Conservation (phyloP, 2,329 filamentous ascomycete genomes). For the Ceratocystis destructans region DNA sequence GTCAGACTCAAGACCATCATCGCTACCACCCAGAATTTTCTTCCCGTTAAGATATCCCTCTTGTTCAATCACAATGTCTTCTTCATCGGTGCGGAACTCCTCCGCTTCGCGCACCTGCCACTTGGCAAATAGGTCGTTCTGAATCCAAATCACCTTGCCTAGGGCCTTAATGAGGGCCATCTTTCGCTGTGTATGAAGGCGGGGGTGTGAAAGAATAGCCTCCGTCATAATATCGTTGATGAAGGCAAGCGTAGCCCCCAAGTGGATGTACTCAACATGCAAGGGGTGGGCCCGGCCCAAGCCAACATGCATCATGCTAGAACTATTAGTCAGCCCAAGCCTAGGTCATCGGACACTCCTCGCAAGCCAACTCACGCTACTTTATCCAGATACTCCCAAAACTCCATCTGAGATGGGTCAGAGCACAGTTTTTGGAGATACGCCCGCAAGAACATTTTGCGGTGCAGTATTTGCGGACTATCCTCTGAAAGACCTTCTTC, state of each 20-base stretch:
- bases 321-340: slow-evolving; percentile 6
- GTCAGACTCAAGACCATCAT: slow-evolving; percentile 24
- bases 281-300: slow-evolving; percentile 59
- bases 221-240: slow-evolving; percentile 67
- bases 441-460: slow-evolving; percentile 65
- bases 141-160: slow-evolving; percentile 75
- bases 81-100: slow-evolving; percentile 38
- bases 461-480: slow-evolving; percentile 59
- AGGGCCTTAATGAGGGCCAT: slow-evolving; percentile 62
- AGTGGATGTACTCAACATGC: slow-evolving; percentile 69
- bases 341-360: not conserved
- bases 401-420: slow-evolving; percentile 60
- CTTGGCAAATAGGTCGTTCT: slow-evolving; percentile 72
- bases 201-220: slow-evolving; percentile 58
- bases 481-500: slow-evolving; percentile 49
- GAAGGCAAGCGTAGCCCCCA: slow-evolving; percentile 57
- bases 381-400: slow-evolving; percentile 75
- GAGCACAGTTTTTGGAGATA: slow-evolving; percentile 63
- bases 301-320: slow-evolving; percentile 64
- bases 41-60: slow-evolving; percentile 54
- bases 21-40: slow-evolving; percentile 37
- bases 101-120: slow-evolving; percentile 62
- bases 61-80: slow-evolving; percentile 39
- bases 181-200: slow-evolving; percentile 52
- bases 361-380: slow-evolving; percentile 44